A percentile compares a stretch with the other conserved stretches of the same genome.
Conservation (phyloP, 108 stramenopile species). For the Fragilariopsis cylindrus region DNA sequence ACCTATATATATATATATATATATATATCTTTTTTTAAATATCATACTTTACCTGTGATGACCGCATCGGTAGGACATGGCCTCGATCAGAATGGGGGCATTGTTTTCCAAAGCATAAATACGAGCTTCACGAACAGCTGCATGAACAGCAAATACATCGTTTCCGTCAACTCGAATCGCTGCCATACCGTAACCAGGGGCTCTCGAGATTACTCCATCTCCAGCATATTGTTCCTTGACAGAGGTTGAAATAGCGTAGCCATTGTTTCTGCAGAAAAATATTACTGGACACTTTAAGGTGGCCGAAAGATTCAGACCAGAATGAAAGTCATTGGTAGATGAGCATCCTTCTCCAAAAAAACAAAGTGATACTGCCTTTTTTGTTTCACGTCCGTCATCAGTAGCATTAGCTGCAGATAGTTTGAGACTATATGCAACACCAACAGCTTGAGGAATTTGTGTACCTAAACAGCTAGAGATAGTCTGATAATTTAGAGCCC, state of each 20-base stretch:
- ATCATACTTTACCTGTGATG: conserved; percentile 71
- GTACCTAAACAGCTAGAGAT: conserved; percentile 92
- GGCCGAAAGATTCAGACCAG: conserved; percentile 94
- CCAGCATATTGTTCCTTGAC: conserved; percentile 94
- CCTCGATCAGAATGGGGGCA: conserved; percentile 94
- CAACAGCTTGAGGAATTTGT: conserved; percentile 96
- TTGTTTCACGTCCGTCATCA: neutral
- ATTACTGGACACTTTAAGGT: conserved; percentile 90
- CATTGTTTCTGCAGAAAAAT: conserved; percentile 98
- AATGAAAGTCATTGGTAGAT: conserved; percentile 95
- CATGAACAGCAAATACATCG: conserved; percentile 93
- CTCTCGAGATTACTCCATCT: conserved; percentile 94
- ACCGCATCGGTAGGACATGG: conserved; percentile 97
- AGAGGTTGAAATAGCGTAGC: conserved; percentile 97
- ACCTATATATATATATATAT: too few relatives aligned
- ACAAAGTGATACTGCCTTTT: conserved; percentile 52
- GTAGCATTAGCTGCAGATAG: conserved; percentile 45
- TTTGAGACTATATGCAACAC: conserved; percentile 91
- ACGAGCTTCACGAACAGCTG: conserved; percentile 84
- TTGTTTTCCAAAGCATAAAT: conserved; percentile 64
- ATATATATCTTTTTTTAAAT: neutral
- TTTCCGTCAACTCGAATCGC: conserved; percentile 98
- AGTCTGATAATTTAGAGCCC: conserved; percentile 93
- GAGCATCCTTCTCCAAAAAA: conserved; percentile 98
- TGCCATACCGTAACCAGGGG: conserved; percentile 94